These are phyloP conservation scores for Eucalyptus pumila DNA, from an alignment of 345 rosid genomes.

Conservation along the genomic window DNA sequence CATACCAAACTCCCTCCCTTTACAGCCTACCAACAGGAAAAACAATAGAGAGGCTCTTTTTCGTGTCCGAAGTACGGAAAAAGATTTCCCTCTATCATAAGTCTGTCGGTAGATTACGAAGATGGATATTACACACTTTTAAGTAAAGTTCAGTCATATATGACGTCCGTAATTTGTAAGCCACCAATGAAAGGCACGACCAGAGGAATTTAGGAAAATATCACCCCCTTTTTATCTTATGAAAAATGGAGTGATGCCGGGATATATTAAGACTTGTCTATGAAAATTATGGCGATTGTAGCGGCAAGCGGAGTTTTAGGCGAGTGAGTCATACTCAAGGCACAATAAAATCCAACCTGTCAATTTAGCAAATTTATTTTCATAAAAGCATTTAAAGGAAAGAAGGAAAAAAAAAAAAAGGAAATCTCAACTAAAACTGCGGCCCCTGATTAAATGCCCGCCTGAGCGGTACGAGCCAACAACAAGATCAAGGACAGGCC, in stretches of 20 bases:
- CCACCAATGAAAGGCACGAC: rapidly evolving
- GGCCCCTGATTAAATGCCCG: not conserved
- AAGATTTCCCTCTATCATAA: not conserved
- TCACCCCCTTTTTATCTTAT: rapidly evolving
- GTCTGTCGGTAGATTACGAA: not conserved
- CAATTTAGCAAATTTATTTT: not conserved
- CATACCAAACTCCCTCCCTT: not conserved
- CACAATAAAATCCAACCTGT: not conserved
- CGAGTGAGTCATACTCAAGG: rapidly evolving
- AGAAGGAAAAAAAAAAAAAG: not conserved
- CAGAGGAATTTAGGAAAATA: rapidly evolving
- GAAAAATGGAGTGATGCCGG: not conserved
- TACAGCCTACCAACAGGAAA: not conserved
- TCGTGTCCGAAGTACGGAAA: not conserved
- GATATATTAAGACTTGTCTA: not conserved
- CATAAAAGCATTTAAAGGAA: not conserved
- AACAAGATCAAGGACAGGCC: not conserved
- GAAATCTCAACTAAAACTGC: not conserved
- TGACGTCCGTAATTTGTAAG: not conserved
- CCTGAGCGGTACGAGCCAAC: not conserved
- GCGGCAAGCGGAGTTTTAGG: not conserved
- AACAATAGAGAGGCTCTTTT: not conserved
- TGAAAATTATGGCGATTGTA: not conserved
- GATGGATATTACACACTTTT: not conserved
- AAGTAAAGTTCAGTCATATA: not conserved